Conservation (phyloP, 1,284 basidiomycete genomes). For the Cutaneotrichosporon sp. region DNA sequence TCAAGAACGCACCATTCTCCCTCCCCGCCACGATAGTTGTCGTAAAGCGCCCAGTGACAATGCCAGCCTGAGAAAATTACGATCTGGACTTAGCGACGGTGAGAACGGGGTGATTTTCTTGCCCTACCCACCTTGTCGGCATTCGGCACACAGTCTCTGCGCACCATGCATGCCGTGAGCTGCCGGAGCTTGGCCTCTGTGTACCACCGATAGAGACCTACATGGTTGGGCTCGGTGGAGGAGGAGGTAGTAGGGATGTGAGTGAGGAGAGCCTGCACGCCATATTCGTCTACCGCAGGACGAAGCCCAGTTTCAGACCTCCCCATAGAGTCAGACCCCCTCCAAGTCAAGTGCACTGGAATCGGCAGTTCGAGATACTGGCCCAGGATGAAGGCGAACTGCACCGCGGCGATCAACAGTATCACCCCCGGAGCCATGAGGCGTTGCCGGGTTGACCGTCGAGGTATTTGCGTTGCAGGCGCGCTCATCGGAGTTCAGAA, state of each 20-base stretch:
- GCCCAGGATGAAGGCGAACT: not conserved
- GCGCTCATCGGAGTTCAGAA: too few relatives aligned
- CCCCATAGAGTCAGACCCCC: not conserved
- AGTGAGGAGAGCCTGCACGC: not conserved
- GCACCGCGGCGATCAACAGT: not conserved
- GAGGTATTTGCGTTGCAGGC: not conserved
- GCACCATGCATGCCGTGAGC: slow-evolving; percentile 11
- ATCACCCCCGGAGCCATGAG: not conserved
- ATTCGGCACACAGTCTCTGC: slow-evolving; percentile 11
- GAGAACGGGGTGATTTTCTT: too few relatives aligned
- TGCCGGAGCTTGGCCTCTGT: slow-evolving; percentile 15
- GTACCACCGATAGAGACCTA: slow-evolving; percentile 14
- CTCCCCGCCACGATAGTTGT: slow-evolving; percentile 14
- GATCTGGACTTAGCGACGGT: slow-evolving; percentile 3
- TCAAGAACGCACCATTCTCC: slow-evolving; percentile 14
- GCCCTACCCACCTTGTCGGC: slow-evolving; percentile 10
- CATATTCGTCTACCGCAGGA: too few relatives aligned
- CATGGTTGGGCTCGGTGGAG: not conserved
- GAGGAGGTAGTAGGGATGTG: not conserved
- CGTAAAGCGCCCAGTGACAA: slow-evolving; percentile 10
- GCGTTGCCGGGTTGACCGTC: not conserved
- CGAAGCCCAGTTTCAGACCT: too few relatives aligned
- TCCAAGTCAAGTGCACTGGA: not conserved
- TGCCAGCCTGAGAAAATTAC: slow-evolving; percentile 11
- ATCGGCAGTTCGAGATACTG: not conserved